These are phyloP conservation scores for Malassezia globosa DNA, from an alignment of 1,284 basidiomycete genomes.

Conservation along the genomic window DNA sequence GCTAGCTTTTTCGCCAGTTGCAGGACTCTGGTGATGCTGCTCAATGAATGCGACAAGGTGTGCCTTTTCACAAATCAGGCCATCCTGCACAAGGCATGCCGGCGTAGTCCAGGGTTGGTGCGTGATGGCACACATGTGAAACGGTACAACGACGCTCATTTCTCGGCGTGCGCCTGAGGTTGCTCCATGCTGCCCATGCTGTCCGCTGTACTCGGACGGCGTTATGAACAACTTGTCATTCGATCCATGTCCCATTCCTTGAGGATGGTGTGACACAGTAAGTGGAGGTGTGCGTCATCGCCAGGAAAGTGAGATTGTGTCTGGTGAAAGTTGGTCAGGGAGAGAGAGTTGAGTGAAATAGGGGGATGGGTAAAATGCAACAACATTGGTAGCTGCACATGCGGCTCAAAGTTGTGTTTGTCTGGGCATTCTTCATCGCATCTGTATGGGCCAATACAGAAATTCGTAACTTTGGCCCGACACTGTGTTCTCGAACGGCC, in stretches of 20 bases:
- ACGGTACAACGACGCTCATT: conserved; percentile 56
- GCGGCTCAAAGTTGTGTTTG: no score
- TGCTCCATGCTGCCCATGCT: conserved; percentile 31
- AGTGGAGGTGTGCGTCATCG: no score
- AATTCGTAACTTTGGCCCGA: conserved; percentile 1
- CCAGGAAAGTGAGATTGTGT: no score
- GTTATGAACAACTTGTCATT: conserved; percentile 36
- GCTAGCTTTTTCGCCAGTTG: conserved; percentile 67
- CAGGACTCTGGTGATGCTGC: conserved; percentile 62
- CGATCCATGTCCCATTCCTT: conserved; percentile 43
- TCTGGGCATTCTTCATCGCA: background rate
- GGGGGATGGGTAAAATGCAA: no score
- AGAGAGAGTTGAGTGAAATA: no score
- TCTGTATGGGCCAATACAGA: no score
- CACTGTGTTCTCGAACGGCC: background rate
- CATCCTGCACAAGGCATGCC: conserved; percentile 66
- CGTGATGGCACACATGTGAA: conserved; percentile 82
- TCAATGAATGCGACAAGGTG: conserved; percentile 84
- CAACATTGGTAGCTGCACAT: no score
- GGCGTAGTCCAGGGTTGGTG: conserved; percentile 82
- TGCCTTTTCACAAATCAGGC: conserved; percentile 39
- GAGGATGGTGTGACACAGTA: no score
- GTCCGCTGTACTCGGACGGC: conserved; percentile 35
- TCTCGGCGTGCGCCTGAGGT: conserved; percentile 41
- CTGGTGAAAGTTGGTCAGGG: no score